phyloP scores from a whole-genome alignment of 345 rosid species.

The Syzygium aqueum region DNA sequence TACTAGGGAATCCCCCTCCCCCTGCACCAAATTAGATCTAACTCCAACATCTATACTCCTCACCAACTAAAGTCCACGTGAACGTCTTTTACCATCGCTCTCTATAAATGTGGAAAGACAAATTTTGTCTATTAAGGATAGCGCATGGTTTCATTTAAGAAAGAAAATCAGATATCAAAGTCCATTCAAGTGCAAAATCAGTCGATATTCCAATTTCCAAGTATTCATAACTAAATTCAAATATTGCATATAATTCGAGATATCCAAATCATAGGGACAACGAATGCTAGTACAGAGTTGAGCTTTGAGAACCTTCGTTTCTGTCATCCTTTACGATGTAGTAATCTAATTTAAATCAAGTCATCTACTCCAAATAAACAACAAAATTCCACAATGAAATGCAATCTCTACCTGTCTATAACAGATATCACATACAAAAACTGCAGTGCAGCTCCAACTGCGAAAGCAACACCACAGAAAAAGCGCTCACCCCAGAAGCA shows the following conservation, averaged over 20 bases:
- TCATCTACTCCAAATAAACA: background rate
- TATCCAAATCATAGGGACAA: background rate
- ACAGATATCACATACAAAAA: slow-evolving; percentile 94
- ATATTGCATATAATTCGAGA: background rate
- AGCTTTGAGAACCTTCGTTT: background rate
- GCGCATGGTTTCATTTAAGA: background rate
- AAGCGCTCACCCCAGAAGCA: slow-evolving; percentile 79
- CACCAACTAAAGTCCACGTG: background rate
- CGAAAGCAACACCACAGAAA: slow-evolving; percentile 85
- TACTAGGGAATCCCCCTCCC: background rate
- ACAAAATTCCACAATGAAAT: background rate
- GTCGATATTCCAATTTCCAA: background rate
- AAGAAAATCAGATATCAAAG: background rate
- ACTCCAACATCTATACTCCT: background rate
- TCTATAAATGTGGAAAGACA: background rate
- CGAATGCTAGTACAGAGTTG: background rate
- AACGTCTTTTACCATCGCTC: background rate
- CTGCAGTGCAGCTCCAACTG: slow-evolving; percentile 72
- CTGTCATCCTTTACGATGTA: background rate
- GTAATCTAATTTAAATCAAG: background rate
- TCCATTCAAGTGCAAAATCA: background rate
- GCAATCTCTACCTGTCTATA: slow-evolving; percentile 64
- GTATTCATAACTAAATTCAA: background rate
- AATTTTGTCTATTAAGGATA: background rate
- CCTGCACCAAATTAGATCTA: background rate